Percentiles rank a stretch among this genome's conserved stretches.
Conservation (phyloP, 208 protist genomes). For the Acanthamoeba divionensis region DNA sequence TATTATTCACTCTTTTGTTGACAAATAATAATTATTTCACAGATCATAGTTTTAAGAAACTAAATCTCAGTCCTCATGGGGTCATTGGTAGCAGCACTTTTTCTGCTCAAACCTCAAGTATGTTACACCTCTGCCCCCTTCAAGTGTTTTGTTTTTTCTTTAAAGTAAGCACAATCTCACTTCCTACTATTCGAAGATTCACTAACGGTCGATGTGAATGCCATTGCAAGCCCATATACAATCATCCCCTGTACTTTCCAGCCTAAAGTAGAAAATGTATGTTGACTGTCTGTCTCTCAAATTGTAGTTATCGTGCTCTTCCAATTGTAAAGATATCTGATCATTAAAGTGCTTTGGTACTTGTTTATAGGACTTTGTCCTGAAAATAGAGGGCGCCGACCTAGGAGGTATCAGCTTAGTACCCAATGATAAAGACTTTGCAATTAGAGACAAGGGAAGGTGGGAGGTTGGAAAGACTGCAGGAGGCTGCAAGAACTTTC, state of each 20-base stretch:
- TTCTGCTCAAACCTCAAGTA: background rate
- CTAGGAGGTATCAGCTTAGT: background rate
- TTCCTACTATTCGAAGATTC: background rate
- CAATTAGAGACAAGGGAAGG: background rate
- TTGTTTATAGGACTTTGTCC: background rate
- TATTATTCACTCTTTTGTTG: background rate
- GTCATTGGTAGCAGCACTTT: background rate
- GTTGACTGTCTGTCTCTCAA: too few species aligned
- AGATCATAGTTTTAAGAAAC: background rate
- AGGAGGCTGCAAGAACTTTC: conserved; percentile 34
- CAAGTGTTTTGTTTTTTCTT: background rate
- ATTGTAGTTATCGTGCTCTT: background rate
- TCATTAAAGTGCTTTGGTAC: background rate
- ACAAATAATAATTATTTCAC: background rate
- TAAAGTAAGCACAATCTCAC: background rate
- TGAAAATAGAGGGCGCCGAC: background rate
- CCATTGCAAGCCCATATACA: background rate
- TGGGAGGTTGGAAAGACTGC: background rate
- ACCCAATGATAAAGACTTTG: background rate
- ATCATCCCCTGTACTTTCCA: conserved; percentile 25
- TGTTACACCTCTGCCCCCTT: background rate
- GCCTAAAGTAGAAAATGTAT: background rate
- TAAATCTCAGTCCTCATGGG: background rate
- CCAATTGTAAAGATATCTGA: background rate
- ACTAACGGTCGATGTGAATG: background rate